These are phyloP conservation scores for Cryptococcus maquisensis DNA, from an alignment of 1,284 basidiomycete species.

Conservation along the genomic window DNA sequence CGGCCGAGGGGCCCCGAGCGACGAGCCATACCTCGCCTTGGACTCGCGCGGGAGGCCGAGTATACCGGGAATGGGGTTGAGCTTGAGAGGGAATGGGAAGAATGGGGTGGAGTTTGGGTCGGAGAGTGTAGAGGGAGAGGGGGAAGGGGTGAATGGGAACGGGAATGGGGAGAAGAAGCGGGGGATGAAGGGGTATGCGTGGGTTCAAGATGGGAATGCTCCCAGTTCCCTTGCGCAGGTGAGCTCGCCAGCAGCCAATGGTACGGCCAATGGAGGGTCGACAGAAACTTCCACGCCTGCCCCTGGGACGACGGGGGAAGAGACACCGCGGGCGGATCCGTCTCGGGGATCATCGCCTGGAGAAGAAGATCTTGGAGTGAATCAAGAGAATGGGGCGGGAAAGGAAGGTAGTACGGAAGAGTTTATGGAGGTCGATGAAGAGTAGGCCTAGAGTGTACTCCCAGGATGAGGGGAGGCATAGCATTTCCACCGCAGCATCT, in stretches of 20 bases:
- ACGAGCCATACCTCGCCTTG: conserved; percentile 3
- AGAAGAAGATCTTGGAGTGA: not conserved
- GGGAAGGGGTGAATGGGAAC: not conserved
- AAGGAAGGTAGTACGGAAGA: not conserved
- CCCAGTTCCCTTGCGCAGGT: not conserved
- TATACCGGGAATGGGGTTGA: conserved; percentile 26
- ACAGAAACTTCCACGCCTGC: not conserved
- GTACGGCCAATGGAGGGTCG: not conserved
- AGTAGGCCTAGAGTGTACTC: too few species aligned
- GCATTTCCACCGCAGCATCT: too few species aligned
- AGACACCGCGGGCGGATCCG: not conserved
- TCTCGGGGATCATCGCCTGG: not conserved
- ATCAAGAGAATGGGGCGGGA: not conserved
- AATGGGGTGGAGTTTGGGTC: conserved; percentile 16
- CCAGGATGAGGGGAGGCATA: too few species aligned
- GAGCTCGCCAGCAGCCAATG: not conserved
- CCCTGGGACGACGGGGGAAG: not conserved
- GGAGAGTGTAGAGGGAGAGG: not conserved
- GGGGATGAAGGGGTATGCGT: conserved; percentile 18
- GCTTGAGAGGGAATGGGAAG: conserved; percentile 1
- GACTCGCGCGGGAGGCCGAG: conserved; percentile 17
- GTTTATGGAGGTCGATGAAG: too few species aligned
- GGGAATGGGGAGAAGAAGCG: conserved; percentile 3
- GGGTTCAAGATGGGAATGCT: conserved; percentile 10
- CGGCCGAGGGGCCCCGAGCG: not conserved